Evolutionary conservation across 2,329 filamentous ascomycete genomes (phyloP).

Genomic region (Exophiala viscosa): DNA sequence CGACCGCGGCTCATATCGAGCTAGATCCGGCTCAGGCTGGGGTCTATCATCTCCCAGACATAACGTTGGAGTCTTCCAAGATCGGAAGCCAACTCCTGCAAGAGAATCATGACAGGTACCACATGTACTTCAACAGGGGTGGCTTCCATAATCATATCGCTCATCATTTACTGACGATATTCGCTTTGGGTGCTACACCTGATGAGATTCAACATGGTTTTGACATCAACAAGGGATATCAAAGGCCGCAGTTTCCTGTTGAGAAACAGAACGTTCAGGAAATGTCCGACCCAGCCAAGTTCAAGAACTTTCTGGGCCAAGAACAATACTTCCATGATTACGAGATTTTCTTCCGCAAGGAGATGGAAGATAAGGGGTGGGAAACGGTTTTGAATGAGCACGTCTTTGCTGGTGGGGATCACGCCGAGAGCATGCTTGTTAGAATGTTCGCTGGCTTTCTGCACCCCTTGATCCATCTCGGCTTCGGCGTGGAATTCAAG

Average conservation of each 20-base stretch:
- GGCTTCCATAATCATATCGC: constrained; percentile 62
- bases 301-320: constrained; percentile 60
- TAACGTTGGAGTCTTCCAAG: constrained; percentile 54
- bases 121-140: constrained; percentile 73
- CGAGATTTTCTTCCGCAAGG: constrained; percentile 68
- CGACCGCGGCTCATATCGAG: constrained; percentile 46
- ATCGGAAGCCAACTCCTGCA: constrained; percentile 68
- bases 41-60: constrained; percentile 44
- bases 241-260: constrained; percentile 51
- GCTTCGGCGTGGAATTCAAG: constrained; percentile 72
- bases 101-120: constrained; percentile 66
- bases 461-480: constrained; percentile 78
- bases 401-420: constrained; percentile 63
- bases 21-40: constrained; percentile 44
- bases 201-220: constrained; percentile 62
- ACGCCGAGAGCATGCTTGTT: constrained; percentile 64
- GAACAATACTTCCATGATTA: constrained; percentile 68
- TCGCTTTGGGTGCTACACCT: constrained; percentile 61
- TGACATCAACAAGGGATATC: constrained; percentile 62
- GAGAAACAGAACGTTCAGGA: constrained; percentile 52
- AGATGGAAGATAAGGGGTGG: constrained; percentile 65
- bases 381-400: constrained; percentile 48
- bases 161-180: constrained; percentile 26
- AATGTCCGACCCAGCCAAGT: constrained; percentile 55
- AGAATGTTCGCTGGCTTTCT: constrained; percentile 66